phyloP scores from a whole-genome alignment of 2,329 filamentous ascomycete species.

The Colletotrichum siamense region DNA sequence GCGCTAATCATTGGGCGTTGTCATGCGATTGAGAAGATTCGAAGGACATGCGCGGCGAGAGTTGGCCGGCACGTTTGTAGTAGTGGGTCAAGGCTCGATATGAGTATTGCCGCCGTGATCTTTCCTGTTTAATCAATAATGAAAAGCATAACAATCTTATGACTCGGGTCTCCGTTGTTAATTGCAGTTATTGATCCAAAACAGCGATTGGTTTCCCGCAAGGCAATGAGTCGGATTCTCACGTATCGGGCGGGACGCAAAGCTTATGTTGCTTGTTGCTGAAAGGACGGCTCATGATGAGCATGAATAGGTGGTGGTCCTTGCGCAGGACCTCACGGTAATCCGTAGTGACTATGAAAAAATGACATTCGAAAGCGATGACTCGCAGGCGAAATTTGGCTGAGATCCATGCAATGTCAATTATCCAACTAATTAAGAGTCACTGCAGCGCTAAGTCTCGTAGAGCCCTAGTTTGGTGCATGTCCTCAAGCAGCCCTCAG shows the following conservation, averaged over 20 bases:
- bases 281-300: neutral
- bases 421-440: accelerated
- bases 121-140: neutral
- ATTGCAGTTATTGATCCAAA: accelerated
- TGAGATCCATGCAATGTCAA: accelerated
- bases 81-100: neutral
- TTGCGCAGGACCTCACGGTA: accelerated
- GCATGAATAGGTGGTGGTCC: neutral
- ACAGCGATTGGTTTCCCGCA: accelerated
- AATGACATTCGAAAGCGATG: accelerated
- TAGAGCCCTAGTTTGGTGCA: neutral
- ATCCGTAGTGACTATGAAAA: accelerated
- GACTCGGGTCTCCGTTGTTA: accelerated
- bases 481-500: conserved; percentile 42
- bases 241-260: neutral
- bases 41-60: accelerated
- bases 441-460: accelerated
- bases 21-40: neutral
- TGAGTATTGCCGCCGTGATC: neutral
- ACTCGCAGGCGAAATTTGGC: accelerated
- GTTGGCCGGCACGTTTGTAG: neutral
- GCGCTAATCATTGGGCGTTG: accelerated
- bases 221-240: neutral
- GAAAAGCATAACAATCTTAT: neutral
- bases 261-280: neutral